A percentile compares a stretch with the other conserved stretches of the same genome.
These are phyloP conservation scores for Hyphopichia pseudoburtonii DNA, from an alignment of 1,139 yeast genomes.

Conservation along the genomic window DNA sequence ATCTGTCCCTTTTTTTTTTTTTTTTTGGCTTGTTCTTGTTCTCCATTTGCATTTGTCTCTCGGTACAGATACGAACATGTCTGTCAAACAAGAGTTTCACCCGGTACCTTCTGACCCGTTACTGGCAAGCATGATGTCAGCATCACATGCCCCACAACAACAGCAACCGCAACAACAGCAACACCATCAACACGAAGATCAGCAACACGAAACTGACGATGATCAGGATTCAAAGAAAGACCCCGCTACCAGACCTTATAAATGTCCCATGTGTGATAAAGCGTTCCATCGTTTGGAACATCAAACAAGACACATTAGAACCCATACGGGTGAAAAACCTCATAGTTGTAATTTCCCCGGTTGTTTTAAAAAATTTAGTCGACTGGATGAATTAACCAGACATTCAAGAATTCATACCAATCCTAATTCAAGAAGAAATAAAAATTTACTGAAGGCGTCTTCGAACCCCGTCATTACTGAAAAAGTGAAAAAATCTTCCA, in stretches of 20 bases:
- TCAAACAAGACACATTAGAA: slow-evolving; percentile 89
- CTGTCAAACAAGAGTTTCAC: too few relatives aligned
- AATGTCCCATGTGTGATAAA: slow-evolving; percentile 88
- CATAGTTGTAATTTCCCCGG: slow-evolving; percentile 88
- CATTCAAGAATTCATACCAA: slow-evolving; percentile 86
- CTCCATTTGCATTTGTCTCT: too few relatives aligned
- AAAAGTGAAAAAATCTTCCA: background rate
- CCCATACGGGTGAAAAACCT: slow-evolving; percentile 96
- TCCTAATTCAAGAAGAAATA: slow-evolving; percentile 66
- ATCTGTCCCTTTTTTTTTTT: too few relatives aligned
- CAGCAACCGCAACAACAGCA: too few relatives aligned
- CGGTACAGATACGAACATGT: too few relatives aligned
- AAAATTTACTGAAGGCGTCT: slow-evolving; percentile 21
- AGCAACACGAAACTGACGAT: background rate
- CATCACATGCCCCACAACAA: background rate
- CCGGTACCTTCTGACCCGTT: too few relatives aligned
- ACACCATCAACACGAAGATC: too few relatives aligned
- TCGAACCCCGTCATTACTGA: background rate
- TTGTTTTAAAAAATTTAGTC: slow-evolving; percentile 78
- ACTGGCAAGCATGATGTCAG: too few relatives aligned
- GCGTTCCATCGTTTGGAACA: slow-evolving; percentile 93
- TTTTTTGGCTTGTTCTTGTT: too few relatives aligned
- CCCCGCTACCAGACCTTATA: slow-evolving; percentile 63
- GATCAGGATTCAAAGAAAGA: slow-evolving; percentile 18
- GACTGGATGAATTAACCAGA: slow-evolving; percentile 89